Evolutionary conservation across 192 early-diverging fungal genomes (phyloP).

Genomic region (Fimicolochytrium jonesii): DNA sequence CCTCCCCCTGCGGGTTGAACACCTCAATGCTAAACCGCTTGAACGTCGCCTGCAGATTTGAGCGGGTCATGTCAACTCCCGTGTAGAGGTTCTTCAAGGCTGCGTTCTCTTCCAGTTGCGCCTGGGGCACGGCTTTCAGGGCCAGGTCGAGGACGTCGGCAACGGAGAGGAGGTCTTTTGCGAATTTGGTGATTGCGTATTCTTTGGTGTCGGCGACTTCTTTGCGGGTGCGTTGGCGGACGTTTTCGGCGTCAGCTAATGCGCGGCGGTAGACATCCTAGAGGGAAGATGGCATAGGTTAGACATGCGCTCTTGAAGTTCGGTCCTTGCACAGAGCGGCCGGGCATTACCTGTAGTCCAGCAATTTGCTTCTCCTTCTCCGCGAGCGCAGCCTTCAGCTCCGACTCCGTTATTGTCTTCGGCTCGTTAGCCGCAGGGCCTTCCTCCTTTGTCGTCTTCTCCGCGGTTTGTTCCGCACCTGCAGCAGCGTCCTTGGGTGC

Average conservation of each 20-base stretch:
- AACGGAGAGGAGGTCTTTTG: slow-evolving; percentile 90
- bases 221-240: slow-evolving; percentile 79
- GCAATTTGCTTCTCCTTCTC: slow-evolving; percentile 79
- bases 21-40: slow-evolving; percentile 82
- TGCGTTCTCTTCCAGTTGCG: slow-evolving; percentile 49
- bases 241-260: slow-evolving; percentile 95
- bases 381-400: slow-evolving; percentile 13
- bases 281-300: not conserved
- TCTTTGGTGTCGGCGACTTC: slow-evolving; percentile 77
- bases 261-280: slow-evolving; percentile 66
- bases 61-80: slow-evolving; percentile 86
- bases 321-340: not conserved
- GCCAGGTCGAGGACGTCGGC: slow-evolving; percentile 90
- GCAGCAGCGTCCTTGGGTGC: not conserved
- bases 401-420: not conserved
- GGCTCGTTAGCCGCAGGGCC: not conserved
- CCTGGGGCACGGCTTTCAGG: slow-evolving; percentile 79
- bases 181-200: slow-evolving; percentile 97
- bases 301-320: not conserved
- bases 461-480: not conserved
- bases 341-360: slow-evolving; percentile 61
- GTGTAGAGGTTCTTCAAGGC: slow-evolving; percentile 74
- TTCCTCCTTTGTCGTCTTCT: not conserved
- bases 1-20: slow-evolving; percentile 77
- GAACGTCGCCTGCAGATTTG: slow-evolving; percentile 80